A percentile compares a stretch with the other conserved stretches of the same genome.
phyloP scores from a whole-genome alignment of 805 yeast species.

The Pichia deserticola region DNA sequence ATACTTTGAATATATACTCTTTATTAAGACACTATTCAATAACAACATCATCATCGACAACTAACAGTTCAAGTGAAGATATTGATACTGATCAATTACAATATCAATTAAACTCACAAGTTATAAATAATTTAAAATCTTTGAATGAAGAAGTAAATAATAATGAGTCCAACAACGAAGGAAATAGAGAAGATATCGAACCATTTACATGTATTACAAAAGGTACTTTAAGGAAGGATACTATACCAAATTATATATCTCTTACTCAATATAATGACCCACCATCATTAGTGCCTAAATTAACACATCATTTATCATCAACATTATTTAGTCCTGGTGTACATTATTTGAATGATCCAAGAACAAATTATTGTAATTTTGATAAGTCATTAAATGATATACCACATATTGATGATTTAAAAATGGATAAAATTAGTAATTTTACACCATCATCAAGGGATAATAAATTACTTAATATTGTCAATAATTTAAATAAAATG shows the following conservation, averaged over 20 bases:
- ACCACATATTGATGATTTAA: slow-evolving; percentile 57
- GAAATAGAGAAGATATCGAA: not conserved
- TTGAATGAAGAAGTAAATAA: not conserved
- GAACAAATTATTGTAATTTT: slow-evolving; percentile 69
- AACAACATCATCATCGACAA: no score
- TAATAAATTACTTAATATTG: slow-evolving; percentile 38
- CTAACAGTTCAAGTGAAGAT: not conserved
- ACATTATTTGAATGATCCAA: slow-evolving; percentile 69
- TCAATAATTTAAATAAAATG: slow-evolving; percentile 21
- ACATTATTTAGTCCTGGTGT: slow-evolving; percentile 78
- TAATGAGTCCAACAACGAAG: not conserved
- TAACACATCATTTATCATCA: slow-evolving; percentile 61
- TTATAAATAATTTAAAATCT: not conserved
- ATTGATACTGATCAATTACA: not conserved
- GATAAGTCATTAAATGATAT: slow-evolving; percentile 51
- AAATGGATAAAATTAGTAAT: slow-evolving; percentile 44
- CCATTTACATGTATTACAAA: not conserved
- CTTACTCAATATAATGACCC: slow-evolving; percentile 13
- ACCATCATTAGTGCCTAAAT: slow-evolving; percentile 36
- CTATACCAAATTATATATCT: slow-evolving; percentile 15
- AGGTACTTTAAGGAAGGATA: not conserved
- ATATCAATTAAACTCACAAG: not conserved
- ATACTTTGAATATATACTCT: no score
- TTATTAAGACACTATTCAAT: not conserved
- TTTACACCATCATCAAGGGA: slow-evolving; percentile 71